phyloP scores from a whole-genome alignment of 768 basidiomycete species.

The Sarcodon aspratus region DNA sequence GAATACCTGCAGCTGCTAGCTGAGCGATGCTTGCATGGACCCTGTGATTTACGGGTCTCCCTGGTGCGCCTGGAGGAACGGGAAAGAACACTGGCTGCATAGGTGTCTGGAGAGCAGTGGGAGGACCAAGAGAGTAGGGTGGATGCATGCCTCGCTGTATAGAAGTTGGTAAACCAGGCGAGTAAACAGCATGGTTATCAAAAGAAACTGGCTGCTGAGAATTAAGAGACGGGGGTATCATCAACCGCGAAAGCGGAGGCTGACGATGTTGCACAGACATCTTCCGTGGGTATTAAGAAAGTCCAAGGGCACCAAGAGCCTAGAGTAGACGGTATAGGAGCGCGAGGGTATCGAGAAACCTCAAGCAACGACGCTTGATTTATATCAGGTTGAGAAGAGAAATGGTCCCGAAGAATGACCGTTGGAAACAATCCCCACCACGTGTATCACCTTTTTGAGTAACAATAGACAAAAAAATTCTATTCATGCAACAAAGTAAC shows the following conservation, averaged over 20 bases:
- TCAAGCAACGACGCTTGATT: too few relatives aligned
- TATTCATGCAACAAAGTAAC: too few relatives aligned
- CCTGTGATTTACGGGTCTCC: slow-evolving; percentile 40
- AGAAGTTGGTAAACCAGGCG: slow-evolving; percentile 52
- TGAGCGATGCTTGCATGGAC: slow-evolving; percentile 52
- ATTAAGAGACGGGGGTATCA: slow-evolving; percentile 40
- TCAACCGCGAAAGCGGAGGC: slow-evolving; percentile 41
- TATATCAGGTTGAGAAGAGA: too few relatives aligned
- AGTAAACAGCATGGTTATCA: slow-evolving; percentile 39
- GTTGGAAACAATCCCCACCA: too few relatives aligned
- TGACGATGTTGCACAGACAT: slow-evolving; percentile 26
- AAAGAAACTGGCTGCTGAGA: slow-evolving; percentile 44
- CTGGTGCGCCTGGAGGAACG: slow-evolving; percentile 32
- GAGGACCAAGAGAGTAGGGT: slow-evolving; percentile 28
- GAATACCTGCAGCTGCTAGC: slow-evolving; percentile 47
- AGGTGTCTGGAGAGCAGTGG: slow-evolving; percentile 42
- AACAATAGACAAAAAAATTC: too few relatives aligned
- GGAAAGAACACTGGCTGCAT: slow-evolving; percentile 57
- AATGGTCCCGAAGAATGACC: too few relatives aligned
- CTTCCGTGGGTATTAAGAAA: too few relatives aligned
- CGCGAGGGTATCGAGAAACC: too few relatives aligned
- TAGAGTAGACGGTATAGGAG: too few relatives aligned
- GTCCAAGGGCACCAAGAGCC: too few relatives aligned
- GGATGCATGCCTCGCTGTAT: slow-evolving; percentile 50
- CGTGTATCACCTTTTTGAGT: too few relatives aligned